Evolutionary conservation across 306 rosid genomes (phyloP).

Genomic region (Fragaria ananassa): DNA sequence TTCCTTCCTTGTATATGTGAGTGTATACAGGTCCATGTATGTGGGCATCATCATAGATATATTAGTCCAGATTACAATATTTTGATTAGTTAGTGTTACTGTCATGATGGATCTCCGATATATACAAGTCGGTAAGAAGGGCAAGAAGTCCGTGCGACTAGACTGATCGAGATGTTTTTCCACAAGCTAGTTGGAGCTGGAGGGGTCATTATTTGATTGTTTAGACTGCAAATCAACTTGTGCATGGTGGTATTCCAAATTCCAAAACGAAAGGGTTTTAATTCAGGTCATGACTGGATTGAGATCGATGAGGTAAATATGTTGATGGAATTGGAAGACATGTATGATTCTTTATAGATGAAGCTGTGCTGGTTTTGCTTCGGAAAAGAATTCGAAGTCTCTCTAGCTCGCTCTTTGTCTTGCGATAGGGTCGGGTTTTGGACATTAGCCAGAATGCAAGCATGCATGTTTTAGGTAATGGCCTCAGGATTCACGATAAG

Average conservation of each 20-base stretch:
- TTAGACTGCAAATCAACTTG: not conserved
- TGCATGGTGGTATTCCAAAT: not conserved
- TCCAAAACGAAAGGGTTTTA: not conserved
- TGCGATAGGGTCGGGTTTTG: not conserved
- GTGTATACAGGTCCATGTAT: not conserved
- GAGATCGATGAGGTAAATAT: not conserved
- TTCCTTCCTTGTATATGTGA: not conserved
- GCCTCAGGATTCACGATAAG: not conserved
- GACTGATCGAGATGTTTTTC: not conserved
- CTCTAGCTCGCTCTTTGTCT: not conserved
- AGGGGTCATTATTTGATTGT: not conserved
- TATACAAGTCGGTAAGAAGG: not conserved
- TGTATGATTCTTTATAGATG: not conserved
- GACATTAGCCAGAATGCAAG: too few relatives aligned
- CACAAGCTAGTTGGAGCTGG: not conserved
- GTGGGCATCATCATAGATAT: not conserved
- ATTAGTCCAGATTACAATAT: not conserved
- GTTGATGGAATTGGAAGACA: not conserved
- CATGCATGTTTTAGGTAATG: not conserved
- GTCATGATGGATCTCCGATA: not conserved
- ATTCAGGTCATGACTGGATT: not conserved
- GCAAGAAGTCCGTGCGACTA: conserved; percentile 1
- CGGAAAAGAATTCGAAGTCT: not conserved
- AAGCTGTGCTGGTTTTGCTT: not conserved
- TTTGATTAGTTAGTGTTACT: not conserved